Base-by-base conservation (phyloP, 2,329 filamentous ascomycete genomes). In the Phyllosticta citrichinensis region DNA sequence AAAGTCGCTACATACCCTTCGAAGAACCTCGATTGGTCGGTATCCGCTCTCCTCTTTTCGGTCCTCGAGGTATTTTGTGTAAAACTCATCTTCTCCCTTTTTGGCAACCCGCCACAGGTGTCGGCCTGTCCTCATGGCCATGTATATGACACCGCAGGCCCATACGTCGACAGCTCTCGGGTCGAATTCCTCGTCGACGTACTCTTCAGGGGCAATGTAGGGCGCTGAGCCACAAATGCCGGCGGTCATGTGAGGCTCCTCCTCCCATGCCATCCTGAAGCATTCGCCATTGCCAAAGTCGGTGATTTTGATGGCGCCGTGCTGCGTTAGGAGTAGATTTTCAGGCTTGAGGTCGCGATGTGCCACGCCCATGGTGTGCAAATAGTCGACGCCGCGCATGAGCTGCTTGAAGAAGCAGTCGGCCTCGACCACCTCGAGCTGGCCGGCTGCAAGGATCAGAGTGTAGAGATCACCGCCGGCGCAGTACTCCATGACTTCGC, bases 191-290 rank as follows among this genome's bases (percentile, higher is more conserved):
- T 87, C 91, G 71, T 96, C 92, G 1, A 87, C 84, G 69, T 99
- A 99, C 74, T 99, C 94, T 73, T 99, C 94, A 0, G 94, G 94
- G 1, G 94, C 90, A 67, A 99, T 99, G 71, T 99, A 99, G 0
- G 94, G 94, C 22, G 93, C 94, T 14, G 92, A 97, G 51, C 94
- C 94, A 74, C 94, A 99, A 12, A 99, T 85, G 52, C 94, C 94
- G 51, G 91, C 93, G 3, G 96, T 96, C 92, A 97, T 97, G 75
- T 97, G 94, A 20, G 94, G 88, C 74, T 97, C 92, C 59, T 91
- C 94, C 75, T 99, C 94, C 94, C 94, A 99, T 2, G 94, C 94
- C 93, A 97, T 97, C 61, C 94, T 88, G 82, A 99, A 99, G 75
- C 94, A 99, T 75, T 99, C 94, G 69, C 94, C 94, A 68, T 99